These are phyloP conservation scores for Garcia nutans DNA, from an alignment of 345 rosid species.

Conservation along the genomic window DNA sequence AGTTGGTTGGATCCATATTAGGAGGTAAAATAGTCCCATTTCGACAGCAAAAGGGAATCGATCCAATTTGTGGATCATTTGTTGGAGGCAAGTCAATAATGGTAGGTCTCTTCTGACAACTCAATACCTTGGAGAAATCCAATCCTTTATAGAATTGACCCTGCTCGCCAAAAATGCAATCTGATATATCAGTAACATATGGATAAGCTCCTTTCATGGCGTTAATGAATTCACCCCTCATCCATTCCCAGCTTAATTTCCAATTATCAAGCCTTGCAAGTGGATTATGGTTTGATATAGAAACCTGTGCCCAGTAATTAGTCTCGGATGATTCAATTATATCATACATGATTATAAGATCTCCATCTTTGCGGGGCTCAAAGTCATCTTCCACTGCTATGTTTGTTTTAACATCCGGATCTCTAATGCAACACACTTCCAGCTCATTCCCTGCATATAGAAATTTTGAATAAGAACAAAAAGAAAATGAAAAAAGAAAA, in stretches of 20 bases:
- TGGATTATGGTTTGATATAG: slow-evolving; percentile 46
- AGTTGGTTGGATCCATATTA: slow-evolving; percentile 35
- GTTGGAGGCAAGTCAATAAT: slow-evolving; percentile 45
- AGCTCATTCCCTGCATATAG: slow-evolving; percentile 17
- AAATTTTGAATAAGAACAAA: too few relatives aligned
- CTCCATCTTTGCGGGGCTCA: slow-evolving; percentile 41
- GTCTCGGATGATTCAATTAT: slow-evolving; percentile 26
- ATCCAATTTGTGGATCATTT: slow-evolving; percentile 42
- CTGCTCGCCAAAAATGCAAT: slow-evolving; percentile 45
- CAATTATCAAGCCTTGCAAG: slow-evolving; percentile 56
- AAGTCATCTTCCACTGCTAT: slow-evolving; percentile 12
- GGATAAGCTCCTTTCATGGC: slow-evolving; percentile 54
- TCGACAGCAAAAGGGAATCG: slow-evolving; percentile 46
- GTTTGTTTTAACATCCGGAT: slow-evolving; percentile 17
- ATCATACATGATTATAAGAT: slow-evolving; percentile 48
- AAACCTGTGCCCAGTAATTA: slow-evolving; percentile 44
- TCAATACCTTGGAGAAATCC: slow-evolving; percentile 47
- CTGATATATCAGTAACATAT: slow-evolving; percentile 26
- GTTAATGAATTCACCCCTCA: slow-evolving; percentile 45
- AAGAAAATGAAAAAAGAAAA: too few relatives aligned
- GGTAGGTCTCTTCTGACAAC: slow-evolving; percentile 42
- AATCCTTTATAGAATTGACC: slow-evolving; percentile 29
- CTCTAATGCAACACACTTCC: slow-evolving; percentile 41
- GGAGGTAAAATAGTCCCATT: slow-evolving; percentile 49
- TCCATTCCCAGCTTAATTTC: slow-evolving; percentile 71